Percentiles rank a stretch among this genome's conserved stretches.
Conservation (phyloP, 2,329 filamentous ascomycete species). For the Lachnellula subtilissima region DNA sequence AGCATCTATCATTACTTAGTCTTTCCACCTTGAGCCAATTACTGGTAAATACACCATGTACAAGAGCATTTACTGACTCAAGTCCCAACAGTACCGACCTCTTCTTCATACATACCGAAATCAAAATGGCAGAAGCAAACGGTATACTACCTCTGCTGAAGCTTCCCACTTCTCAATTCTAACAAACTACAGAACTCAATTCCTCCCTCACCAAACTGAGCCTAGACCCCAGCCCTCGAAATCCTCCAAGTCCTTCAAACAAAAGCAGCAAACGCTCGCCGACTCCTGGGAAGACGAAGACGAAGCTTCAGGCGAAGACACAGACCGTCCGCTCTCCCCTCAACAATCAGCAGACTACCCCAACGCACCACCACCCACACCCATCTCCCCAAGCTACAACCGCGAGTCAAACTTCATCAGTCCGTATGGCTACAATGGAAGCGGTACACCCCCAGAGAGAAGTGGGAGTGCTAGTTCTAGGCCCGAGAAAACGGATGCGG, state of each 20-base stretch:
- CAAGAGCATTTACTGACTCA: not conserved
- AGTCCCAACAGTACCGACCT: not conserved
- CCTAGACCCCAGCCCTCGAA: constrained; percentile 21
- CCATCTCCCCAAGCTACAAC: constrained; percentile 47
- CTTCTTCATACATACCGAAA: not conserved
- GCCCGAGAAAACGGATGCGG: constrained; percentile 90
- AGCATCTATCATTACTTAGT: too few species aligned
- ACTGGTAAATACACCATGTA: too few species aligned
- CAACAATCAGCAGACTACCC: constrained; percentile 32
- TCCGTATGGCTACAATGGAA: constrained; percentile 21
- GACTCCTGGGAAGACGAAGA: constrained; percentile 77
- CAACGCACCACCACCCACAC: constrained; percentile 61
- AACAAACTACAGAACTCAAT: constrained; percentile 22
- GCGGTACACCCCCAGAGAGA: constrained; percentile 17
- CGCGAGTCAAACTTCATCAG: constrained; percentile 12
- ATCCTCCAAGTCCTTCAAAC: constrained; percentile 23
- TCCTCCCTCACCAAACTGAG: constrained; percentile 26
- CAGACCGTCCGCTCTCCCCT: constrained; percentile 22
- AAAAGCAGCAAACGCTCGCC: constrained; percentile 43
- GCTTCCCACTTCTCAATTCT: constrained; percentile 1
- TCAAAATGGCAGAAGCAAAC: constrained; percentile 20
- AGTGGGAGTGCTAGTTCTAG: constrained; percentile 35
- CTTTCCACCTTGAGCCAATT: too few species aligned
- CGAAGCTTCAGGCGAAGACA: constrained; percentile 31
- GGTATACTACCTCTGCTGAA: constrained; percentile 5